These are phyloP conservation scores for Silene latifolia DNA, from an alignment of 148 eudicot genomes.

Conservation along the genomic window DNA sequence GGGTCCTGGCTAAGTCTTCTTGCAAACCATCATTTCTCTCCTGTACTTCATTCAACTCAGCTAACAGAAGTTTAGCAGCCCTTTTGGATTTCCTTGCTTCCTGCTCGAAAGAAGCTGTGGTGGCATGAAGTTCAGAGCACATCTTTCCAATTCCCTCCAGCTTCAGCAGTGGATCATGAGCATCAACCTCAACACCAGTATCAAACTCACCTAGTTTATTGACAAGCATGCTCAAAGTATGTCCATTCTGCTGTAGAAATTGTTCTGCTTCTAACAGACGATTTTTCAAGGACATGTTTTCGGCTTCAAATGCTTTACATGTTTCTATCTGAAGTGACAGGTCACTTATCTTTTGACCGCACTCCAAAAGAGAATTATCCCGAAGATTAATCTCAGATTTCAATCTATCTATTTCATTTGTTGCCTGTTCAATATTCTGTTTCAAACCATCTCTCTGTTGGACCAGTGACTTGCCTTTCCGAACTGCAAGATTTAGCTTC, in stretches of 20 bases:
- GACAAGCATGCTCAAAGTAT: constrained; percentile 50
- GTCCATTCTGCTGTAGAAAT: constrained; percentile 46
- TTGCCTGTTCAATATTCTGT: constrained; percentile 60
- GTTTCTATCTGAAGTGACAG: constrained; percentile 44
- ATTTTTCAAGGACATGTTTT: constrained; percentile 48
- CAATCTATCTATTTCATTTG: constrained; percentile 51
- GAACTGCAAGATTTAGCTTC: constrained; percentile 91
- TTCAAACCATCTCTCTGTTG: constrained; percentile 91
- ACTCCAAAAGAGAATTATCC: constrained; percentile 49
- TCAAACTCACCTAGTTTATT: constrained; percentile 46
- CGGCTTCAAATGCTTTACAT: constrained; percentile 46
- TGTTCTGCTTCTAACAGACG: constrained; percentile 51
- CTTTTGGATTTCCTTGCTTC: constrained; percentile 72
- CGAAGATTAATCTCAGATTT: constrained; percentile 47
- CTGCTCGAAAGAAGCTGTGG: constrained; percentile 51
- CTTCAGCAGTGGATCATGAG: constrained; percentile 60
- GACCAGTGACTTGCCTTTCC: constrained; percentile 83
- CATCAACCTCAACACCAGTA: constrained; percentile 31
- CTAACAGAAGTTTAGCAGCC: constrained; percentile 85
- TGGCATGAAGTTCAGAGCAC: constrained; percentile 49
- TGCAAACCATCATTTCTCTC: constrained; percentile 88
- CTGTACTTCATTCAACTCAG: constrained; percentile 96
- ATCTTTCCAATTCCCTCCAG: constrained; percentile 49
- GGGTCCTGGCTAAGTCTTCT: constrained; percentile 63
- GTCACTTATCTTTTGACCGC: constrained; percentile 49